These are phyloP conservation scores for Ormosia emarginata DNA, from an alignment of 306 rosid species.

Conservation along the genomic window DNA sequence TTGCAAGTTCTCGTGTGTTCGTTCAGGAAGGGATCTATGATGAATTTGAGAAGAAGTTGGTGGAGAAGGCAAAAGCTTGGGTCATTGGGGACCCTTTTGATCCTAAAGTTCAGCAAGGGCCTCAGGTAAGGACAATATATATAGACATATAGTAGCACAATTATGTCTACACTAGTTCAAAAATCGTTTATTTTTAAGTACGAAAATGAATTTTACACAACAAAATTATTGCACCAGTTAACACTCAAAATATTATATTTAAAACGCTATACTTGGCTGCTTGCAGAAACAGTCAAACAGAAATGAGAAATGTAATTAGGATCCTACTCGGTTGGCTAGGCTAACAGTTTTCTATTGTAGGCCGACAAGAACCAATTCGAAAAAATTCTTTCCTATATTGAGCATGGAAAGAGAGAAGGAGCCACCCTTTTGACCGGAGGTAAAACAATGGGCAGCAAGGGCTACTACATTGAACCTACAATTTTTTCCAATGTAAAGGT, in stretches of 20 bases:
- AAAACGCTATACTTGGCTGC: too few relatives aligned
- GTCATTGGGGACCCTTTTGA: conserved; percentile 83
- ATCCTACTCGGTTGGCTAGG: neutral
- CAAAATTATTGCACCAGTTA: too few relatives aligned
- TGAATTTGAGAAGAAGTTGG: conserved; percentile 58
- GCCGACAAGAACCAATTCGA: conserved; percentile 64
- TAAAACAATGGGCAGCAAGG: conserved; percentile 55
- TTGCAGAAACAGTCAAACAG: neutral
- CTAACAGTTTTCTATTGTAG: conserved; percentile 22
- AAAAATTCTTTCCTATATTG: conserved; percentile 59
- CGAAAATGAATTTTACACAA: too few relatives aligned
- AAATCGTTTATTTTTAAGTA: too few relatives aligned
- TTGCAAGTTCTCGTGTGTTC: conserved; percentile 65
- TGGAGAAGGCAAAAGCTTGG: conserved; percentile 61
- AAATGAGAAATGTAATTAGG: neutral
- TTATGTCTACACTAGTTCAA: too few relatives aligned
- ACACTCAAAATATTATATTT: too few relatives aligned
- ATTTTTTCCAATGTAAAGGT: conserved; percentile 69
- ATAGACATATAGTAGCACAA: too few relatives aligned
- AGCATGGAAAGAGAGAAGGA: conserved; percentile 82
- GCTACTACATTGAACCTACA: conserved; percentile 76
- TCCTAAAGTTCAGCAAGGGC: conserved; percentile 71
- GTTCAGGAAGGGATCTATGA: conserved; percentile 88
- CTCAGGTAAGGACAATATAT: conserved; percentile 46
- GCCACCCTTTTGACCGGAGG: conserved; percentile 79